Evolutionary conservation across 306 rosid genomes (phyloP).

Genomic region (Hippophae rhamnoides): DNA sequence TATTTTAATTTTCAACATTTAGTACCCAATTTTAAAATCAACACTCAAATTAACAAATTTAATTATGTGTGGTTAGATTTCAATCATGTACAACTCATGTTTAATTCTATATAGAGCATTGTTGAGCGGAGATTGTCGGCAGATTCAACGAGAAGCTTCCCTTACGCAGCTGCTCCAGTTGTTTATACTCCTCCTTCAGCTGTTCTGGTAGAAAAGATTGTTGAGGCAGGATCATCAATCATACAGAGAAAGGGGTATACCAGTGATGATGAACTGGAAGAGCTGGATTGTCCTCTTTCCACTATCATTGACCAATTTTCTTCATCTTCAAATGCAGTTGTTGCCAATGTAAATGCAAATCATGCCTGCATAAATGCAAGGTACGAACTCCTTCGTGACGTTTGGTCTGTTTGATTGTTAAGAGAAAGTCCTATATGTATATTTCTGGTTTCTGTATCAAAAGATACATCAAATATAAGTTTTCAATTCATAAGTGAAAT

Average conservation of each 20-base stretch:
- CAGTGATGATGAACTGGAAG: slow-evolving; percentile 91
- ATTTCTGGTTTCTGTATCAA: slow-evolving; percentile 9
- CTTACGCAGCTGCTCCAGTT: slow-evolving; percentile 59
- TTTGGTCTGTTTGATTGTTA: slow-evolving; percentile 53
- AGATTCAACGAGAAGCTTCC: slow-evolving; percentile 50
- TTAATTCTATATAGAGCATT: slow-evolving; percentile 32
- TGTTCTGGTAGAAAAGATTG: slow-evolving; percentile 65
- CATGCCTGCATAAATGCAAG: slow-evolving; percentile 37
- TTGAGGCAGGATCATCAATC: slow-evolving; percentile 56
- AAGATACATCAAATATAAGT: slow-evolving; percentile 1
- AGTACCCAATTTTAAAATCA: no score
- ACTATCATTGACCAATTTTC: slow-evolving; percentile 57
- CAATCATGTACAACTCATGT: no score
- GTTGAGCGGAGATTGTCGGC: slow-evolving; percentile 49
- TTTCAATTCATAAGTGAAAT: no score
- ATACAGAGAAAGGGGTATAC: slow-evolving; percentile 79
- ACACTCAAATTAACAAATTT: no score
- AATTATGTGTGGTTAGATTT: no score
- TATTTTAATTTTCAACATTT: no score
- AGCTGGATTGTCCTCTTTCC: slow-evolving; percentile 67
- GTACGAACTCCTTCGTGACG: slow-evolving; percentile 87
- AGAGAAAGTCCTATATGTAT: slow-evolving; percentile 13
- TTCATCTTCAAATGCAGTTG: slow-evolving; percentile 26
- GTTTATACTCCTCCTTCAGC: slow-evolving; percentile 35
- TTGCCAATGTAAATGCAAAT: slow-evolving; percentile 26